These are phyloP conservation scores for Thoreauomyces humboldtii DNA, from an alignment of 192 early-diverging fungal species.

Conservation along the genomic window DNA sequence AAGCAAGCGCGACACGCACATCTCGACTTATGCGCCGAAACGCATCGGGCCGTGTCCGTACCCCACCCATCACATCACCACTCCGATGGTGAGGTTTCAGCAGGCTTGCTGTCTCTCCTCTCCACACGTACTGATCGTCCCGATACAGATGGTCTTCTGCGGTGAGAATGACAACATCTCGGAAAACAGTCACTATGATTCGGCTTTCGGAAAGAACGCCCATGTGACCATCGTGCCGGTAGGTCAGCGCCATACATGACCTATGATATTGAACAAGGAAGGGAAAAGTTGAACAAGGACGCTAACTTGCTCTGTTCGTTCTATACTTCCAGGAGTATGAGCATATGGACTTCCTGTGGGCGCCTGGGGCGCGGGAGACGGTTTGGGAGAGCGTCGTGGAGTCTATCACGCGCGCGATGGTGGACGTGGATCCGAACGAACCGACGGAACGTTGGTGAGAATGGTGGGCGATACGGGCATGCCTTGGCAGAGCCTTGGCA, in stretches of 20 bases:
- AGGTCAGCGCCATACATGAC: neutral
- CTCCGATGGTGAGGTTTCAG: neutral
- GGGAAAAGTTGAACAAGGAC: too few species aligned
- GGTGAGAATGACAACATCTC: slow-evolving; percentile 28
- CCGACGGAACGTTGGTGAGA: neutral
- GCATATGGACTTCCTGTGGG: slow-evolving; percentile 37
- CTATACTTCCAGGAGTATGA: slow-evolving; percentile 21
- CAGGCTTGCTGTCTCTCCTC: too few species aligned
- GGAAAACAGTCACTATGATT: neutral
- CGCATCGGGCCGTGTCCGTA: slow-evolving; percentile 23
- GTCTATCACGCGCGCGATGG: neutral
- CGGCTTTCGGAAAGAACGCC: neutral
- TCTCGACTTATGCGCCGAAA: slow-evolving; percentile 11
- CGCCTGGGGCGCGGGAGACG: slow-evolving; percentile 6
- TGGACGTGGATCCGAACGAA: neutral
- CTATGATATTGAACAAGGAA: too few species aligned
- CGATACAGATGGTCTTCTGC: slow-evolving; percentile 12
- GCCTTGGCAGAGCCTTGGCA: too few species aligned
- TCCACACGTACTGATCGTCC: too few species aligned
- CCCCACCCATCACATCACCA: slow-evolving; percentile 41
- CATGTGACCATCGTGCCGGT: neutral
- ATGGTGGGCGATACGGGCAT: too few species aligned
- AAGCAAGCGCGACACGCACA: neutral
- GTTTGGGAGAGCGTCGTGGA: slow-evolving; percentile 27
- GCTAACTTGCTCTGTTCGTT: neutral